Evolutionary conservation across 1,139 yeast genomes (phyloP).

Genomic region (Lodderomyces margitis): DNA sequence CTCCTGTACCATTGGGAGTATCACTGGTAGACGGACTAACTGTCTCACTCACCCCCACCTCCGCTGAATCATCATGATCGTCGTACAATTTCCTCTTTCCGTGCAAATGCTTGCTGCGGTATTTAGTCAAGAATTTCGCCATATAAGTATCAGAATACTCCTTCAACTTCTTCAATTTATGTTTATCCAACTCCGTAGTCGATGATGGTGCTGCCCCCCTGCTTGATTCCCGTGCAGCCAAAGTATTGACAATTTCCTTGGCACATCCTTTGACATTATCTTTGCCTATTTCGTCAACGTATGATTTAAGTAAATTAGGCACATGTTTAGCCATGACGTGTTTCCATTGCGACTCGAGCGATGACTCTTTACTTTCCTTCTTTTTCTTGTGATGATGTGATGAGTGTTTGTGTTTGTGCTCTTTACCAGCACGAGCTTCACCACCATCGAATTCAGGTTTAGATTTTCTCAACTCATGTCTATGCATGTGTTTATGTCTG

Average conservation of each 20-base stretch:
- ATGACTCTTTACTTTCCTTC: slow-evolving; percentile 1
- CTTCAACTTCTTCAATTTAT: slow-evolving; percentile 68
- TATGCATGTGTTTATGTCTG: slow-evolving; percentile 14
- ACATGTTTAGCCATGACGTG: slow-evolving; percentile 68
- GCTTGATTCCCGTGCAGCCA: slow-evolving; percentile 65
- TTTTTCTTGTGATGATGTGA: not conserved
- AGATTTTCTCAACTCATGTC: slow-evolving; percentile 9
- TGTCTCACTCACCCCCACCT: too few species aligned
- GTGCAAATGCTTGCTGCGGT: slow-evolving; percentile 26
- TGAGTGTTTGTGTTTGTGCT: not conserved
- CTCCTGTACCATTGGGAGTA: too few species aligned
- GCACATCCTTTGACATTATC: slow-evolving; percentile 78
- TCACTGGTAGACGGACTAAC: too few species aligned
- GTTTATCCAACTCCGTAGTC: slow-evolving; percentile 58
- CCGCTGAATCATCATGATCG: slow-evolving; percentile 5
- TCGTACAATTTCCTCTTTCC: slow-evolving; percentile 8
- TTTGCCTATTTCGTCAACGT: slow-evolving; percentile 64
- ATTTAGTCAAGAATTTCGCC: slow-evolving; percentile 67
- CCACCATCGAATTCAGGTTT: not conserved
- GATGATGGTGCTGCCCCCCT: slow-evolving; percentile 36
- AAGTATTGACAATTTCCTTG: slow-evolving; percentile 63
- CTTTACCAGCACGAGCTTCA: not conserved
- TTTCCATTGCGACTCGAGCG: slow-evolving; percentile 51
- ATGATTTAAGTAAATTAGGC: slow-evolving; percentile 73
- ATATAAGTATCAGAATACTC: slow-evolving; percentile 64